Base-by-base conservation (phyloP, 805 yeast species). In the Metschnikowia koreensis region DNA sequence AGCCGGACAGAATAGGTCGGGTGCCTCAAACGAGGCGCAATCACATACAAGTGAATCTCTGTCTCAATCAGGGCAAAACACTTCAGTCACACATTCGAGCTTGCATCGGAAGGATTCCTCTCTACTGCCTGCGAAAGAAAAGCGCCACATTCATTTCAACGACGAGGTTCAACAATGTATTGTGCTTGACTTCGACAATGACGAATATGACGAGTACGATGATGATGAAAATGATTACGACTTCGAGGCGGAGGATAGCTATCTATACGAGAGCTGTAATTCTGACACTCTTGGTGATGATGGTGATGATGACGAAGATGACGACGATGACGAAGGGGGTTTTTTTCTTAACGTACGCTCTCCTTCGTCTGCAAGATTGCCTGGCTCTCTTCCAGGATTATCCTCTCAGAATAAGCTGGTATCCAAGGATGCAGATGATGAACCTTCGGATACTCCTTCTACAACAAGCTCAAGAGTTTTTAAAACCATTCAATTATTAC, bases 131-230 rank as follows among this genome's bases (percentile, higher is more conserved):
- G 44, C 26, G 4, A 53, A 53, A 28, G 74, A 73, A 51, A 69
- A 66, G 37, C 81, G 96, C 54, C 96, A 81, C 60, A 92, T 94
- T 55, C 98, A 92, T 69, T 94, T 94, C 71, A 94, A 87, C 66
- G 96, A 90, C 65, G 83, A 91, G 48, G 99, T 94, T 33, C 92
- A 90, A 66, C 99, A 94, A 68, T 94, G 99, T 68, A 84, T 89
- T 55, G 92, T 96, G 0, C 66, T 92, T 36, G 49, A 48, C 10
- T 56, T 48, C 9, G 56, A 56, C 13, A 47, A 53, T 15, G 53
- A 49, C 15, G 54, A 51, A 4, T 48, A 51, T 40, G 61, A 56
- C 16, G 58, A 58, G 38, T 48, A 50, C 27, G 61, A 56, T 29
- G 54, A 55, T 22, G 55, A 53, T 12, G 57, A 51, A 17, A 64